A percentile compares a stretch with the other conserved stretches of the same genome.
These are phyloP conservation scores for Oldenlandia corymbosa DNA, from an alignment of 257 asterid species.

Conservation along the genomic window DNA sequence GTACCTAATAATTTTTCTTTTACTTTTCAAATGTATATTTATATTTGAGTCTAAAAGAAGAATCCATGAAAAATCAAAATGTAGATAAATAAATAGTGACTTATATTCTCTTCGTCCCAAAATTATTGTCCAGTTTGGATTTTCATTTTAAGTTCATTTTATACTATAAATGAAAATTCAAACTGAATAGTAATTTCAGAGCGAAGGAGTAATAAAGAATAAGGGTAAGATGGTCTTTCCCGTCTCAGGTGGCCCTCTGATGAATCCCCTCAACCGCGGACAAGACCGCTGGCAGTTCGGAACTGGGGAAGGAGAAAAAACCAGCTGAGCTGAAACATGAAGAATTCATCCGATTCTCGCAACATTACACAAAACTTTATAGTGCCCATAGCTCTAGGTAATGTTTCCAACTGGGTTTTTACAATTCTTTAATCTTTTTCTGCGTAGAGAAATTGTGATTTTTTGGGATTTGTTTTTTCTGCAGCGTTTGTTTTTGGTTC, in stretches of 20 bases:
- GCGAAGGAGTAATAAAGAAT: background rate
- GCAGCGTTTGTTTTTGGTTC: slow-evolving; percentile 51
- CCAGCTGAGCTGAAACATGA: slow-evolving; percentile 4
- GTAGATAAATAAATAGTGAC: no score
- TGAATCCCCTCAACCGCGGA: background rate
- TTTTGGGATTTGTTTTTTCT: slow-evolving; percentile 9
- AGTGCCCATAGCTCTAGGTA: slow-evolving; percentile 41
- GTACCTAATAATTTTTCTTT: no score
- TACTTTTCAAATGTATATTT: no score
- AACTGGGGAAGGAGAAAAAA: background rate
- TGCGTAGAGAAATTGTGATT: background rate
- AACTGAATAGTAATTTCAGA: no score
- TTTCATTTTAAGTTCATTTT: no score
- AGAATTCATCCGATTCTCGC: background rate
- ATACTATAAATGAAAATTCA: no score
- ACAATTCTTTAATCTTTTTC: background rate
- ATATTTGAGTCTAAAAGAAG: no score
- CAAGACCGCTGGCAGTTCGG: background rate
- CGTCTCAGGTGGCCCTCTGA: background rate
- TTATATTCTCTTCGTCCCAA: no score
- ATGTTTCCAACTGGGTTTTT: background rate
- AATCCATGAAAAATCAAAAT: no score
- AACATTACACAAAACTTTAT: slow-evolving; percentile 23
- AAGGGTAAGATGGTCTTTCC: slow-evolving; percentile 1
- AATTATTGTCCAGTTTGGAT: no score